A percentile compares a stretch with the other conserved stretches of the same genome.
These are phyloP conservation scores for Diospyros kaki DNA, from an alignment of 148 eudicot genomes.

Conservation along the genomic window DNA sequence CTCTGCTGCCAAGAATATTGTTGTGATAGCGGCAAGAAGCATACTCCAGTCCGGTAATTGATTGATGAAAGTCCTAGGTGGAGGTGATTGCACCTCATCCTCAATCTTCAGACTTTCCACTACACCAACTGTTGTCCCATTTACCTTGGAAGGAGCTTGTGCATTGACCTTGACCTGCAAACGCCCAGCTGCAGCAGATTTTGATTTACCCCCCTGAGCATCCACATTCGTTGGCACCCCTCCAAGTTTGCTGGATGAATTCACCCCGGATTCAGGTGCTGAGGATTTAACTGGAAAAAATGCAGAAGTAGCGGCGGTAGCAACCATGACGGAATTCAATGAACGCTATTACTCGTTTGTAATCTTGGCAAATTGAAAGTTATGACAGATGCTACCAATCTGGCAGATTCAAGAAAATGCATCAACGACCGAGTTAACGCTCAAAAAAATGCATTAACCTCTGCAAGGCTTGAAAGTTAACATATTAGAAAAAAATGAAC, in stretches of 20 bases:
- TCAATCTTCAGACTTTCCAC: constrained; percentile 48
- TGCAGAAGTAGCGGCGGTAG: constrained; percentile 73
- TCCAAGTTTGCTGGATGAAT: constrained; percentile 41
- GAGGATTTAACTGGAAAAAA: constrained; percentile 53
- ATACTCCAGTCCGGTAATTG: constrained; percentile 99
- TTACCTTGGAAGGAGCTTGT: constrained; percentile 84
- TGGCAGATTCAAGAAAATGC: not conserved
- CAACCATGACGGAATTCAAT: constrained; percentile 55
- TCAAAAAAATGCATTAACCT: no score
- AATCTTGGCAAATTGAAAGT: constrained; percentile 8
- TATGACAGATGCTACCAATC: not conserved
- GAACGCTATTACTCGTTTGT: not conserved
- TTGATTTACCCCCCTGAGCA: constrained; percentile 48
- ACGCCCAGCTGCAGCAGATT: constrained; percentile 39
- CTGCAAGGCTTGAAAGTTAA: no score
- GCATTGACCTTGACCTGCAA: constrained; percentile 75
- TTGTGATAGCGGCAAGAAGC: constrained; percentile 99
- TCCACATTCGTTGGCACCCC: constrained; percentile 55
- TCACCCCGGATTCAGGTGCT: constrained; percentile 45
- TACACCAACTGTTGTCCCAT: constrained; percentile 54
- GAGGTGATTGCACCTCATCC: constrained; percentile 50
- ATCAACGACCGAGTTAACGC: not conserved
- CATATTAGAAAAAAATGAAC: no score
- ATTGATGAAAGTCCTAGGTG: constrained; percentile 80
- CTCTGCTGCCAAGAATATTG: constrained; percentile 94